Conservation (phyloP, 2,329 filamentous ascomycete species). For the Stylonectria norvegica region DNA sequence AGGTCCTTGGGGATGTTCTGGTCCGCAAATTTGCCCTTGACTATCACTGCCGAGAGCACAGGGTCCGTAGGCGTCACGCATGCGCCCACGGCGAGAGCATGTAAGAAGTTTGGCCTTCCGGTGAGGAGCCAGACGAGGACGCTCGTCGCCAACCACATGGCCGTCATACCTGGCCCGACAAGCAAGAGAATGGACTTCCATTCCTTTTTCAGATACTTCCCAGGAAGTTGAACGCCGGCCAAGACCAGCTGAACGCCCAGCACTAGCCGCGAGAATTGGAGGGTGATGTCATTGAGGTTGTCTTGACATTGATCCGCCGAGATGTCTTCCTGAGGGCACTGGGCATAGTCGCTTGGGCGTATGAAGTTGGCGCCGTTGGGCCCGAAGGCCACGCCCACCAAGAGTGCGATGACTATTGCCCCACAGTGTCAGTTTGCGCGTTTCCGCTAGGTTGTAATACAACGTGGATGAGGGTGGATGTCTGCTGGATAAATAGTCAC, state of each 20-base stretch:
- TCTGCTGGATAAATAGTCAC: conserved; percentile 36
- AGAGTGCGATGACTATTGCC: conserved; percentile 70
- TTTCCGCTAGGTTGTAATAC: background rate
- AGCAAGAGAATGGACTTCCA: conserved; percentile 73
- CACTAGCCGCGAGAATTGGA: conserved; percentile 83
- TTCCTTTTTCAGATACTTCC: conserved; percentile 73
- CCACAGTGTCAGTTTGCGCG: background rate
- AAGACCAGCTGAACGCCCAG: conserved; percentile 87
- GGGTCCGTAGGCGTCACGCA: conserved; percentile 94
- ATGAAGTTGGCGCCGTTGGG: conserved; percentile 75
- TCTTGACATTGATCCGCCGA: conserved; percentile 34
- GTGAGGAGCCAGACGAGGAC: conserved; percentile 74
- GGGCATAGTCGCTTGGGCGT: conserved; percentile 70
- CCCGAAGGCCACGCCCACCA: conserved; percentile 75
- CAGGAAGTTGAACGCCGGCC: conserved; percentile 82
- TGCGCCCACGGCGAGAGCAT: conserved; percentile 75
- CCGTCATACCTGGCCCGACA: conserved; percentile 78
- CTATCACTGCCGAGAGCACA: conserved; percentile 81
- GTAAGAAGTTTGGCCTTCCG: conserved; percentile 67
- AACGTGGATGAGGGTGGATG: conserved; percentile 1
- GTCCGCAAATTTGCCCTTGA: conserved; percentile 91
- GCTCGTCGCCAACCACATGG: conserved; percentile 84
- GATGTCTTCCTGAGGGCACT: conserved; percentile 25
- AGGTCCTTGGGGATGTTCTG: conserved; percentile 80
- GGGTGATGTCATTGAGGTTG: conserved; percentile 68